Evolutionary conservation across 805 yeast species (phyloP), one percentile per base, ranked within the genome.

Genomic region (Candida saitoana): DNA sequence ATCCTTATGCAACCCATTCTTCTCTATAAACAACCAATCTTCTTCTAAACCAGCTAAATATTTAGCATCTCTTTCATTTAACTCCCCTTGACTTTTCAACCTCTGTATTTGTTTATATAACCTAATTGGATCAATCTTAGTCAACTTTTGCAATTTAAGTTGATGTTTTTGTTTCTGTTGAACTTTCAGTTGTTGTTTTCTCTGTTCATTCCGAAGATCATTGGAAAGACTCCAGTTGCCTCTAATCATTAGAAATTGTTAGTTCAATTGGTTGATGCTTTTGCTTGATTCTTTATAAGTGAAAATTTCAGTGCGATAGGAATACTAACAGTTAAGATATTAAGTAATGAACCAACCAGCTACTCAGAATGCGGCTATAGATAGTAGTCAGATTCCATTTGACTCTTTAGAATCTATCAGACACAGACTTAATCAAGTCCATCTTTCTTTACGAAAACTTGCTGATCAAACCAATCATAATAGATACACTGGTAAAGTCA

Each of bases 401-500:
- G 73, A 68, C 36, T 56, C 70, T 6, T 54, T 70, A 14, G 74
- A 70, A 50, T 56, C 71, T 4, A 52, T 69, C 16, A 51, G 75
- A 40, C 69, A 68, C 47, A 44, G 71, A 29, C 54, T 69, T 18
- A 69, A 67, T 49, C 75, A 69, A 48, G 69, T 68, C 6, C 68
- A 68, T 45, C 57, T 65, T 31, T 67, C 74, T 16, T 56, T 69
- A 27, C 57, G 65, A 19, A 69, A 56, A 51, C 56, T 62, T 37
- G 57, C 60, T 2, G 76, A 61, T 42, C 71, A 65, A 48, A 59
- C 60, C 18, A 63, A 59, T 45, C 63, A 65, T 38, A 62, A 50
- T 45, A 49, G 73, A 39, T 58, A 65, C 41, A 71, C 65, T 8
- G 60, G 60, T 32, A 61, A 54, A 48, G 69, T 53, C 55, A 63